Evolutionary conservation across 306 rosid species (phyloP).

Genomic region (Cyamopsis tetragonoloba): DNA sequence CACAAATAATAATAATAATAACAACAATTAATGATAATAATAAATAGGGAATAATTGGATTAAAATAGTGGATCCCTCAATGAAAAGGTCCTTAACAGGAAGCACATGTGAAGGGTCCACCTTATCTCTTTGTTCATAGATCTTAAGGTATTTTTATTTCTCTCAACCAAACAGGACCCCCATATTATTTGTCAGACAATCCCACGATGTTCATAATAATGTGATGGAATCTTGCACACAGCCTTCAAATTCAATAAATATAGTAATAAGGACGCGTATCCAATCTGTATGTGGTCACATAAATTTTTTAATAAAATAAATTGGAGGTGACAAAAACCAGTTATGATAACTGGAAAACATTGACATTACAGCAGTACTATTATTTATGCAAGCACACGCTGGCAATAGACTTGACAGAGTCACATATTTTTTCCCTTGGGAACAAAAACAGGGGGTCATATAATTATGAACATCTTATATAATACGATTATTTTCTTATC

Average conservation of each 20-base stretch:
- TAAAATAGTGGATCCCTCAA: slow-evolving; percentile 29
- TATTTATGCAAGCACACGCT: slow-evolving; percentile 12
- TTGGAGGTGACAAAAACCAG: slow-evolving; percentile 11
- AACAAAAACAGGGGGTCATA: slow-evolving; percentile 41
- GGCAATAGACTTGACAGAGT: not conserved
- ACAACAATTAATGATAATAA: not conserved
- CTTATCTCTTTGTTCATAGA: slow-evolving; percentile 40
- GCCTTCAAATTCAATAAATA: not conserved
- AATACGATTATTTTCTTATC: slow-evolving; percentile 50
- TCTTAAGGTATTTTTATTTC: slow-evolving; percentile 21
- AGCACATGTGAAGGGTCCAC: slow-evolving; percentile 48
- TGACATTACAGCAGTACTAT: slow-evolving; percentile 28
- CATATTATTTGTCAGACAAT: not conserved
- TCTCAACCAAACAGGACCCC: slow-evolving; percentile 18
- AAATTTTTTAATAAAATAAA: too few species aligned
- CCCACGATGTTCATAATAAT: not conserved
- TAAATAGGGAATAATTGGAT: not conserved
- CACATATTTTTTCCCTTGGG: not conserved
- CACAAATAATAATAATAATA: not conserved
- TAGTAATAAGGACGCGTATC: not conserved
- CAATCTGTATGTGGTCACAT: not conserved
- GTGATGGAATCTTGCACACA: slow-evolving; percentile 24
- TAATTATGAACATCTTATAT: slow-evolving; percentile 65
- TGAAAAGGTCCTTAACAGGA: slow-evolving; percentile 6
- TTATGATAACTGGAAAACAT: slow-evolving; percentile 16